Evolutionary conservation across 2,329 filamentous ascomycete genomes (phyloP), one percentile per base, ranked within the genome.

Genomic region (Epichloe bromicola): DNA sequence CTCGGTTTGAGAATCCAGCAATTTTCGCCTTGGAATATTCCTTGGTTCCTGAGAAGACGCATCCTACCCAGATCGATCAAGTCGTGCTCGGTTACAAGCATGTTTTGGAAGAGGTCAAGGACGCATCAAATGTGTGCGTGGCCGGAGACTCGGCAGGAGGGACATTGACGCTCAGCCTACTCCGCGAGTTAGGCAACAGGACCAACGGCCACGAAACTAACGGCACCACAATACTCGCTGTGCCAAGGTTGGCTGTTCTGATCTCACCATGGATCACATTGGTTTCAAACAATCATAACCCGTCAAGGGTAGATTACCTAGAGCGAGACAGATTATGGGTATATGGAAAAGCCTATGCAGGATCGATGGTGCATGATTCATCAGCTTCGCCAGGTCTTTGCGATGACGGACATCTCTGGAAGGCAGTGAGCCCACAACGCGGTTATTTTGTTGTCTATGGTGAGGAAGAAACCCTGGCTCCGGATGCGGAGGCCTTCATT

Each of bases 241-340:
- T 64, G 46, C 67, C 67, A 45, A 65, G 65, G 53, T 69, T 89
- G 60, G 86, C 83, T 2, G 73, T 83, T 20, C 72, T 93, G 54
- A 86, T 95, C 53, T 90, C 85, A 10, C 88, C 88, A 0, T 94
- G 88, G 88, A 74, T 83, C 12, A 85, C 82, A 1, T 76, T 94
- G 40, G 72, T 87, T 39, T 88, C 85, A 0, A 67, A 71, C 6
- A 75, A 78, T 49, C 83, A 90, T 59, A 73, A 72, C 49, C 80
- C 85, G 57, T 91, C 85, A 0, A 63, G 70, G 4, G 86, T 83
- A 57, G 88, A 94, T 64, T 95, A 86, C 61, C 75, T 94, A 37
- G 80, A 88, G 59, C 73, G 75, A 17, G 67, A 75, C 15, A 82
- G 74, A 49, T 71, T 94, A 30, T 79, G 83, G 63, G 70, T 72